Evolutionary conservation across 2,329 filamentous ascomycete species (phyloP).

Genomic region (Tolypocladium paradoxum): DNA sequence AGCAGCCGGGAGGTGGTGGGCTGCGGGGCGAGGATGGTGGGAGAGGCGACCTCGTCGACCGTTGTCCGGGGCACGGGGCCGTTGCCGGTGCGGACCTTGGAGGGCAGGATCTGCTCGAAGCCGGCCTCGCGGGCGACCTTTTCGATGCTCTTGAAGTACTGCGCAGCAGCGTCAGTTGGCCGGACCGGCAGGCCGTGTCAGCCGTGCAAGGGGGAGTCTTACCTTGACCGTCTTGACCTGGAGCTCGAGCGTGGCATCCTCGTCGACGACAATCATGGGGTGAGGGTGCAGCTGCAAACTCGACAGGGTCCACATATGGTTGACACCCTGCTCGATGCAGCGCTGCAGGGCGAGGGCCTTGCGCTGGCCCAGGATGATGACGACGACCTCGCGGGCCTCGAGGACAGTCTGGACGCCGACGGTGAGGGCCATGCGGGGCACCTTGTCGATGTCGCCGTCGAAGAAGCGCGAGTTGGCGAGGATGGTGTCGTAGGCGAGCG

Average conservation of each 20-base stretch:
- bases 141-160: conserved; percentile 65
- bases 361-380: conserved; percentile 72
- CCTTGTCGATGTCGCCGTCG: conserved; percentile 58
- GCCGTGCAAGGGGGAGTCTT: conserved; percentile 7
- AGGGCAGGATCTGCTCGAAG: conserved; percentile 47
- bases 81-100: conserved; percentile 43
- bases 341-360: conserved; percentile 71
- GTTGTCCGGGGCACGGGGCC: conserved; percentile 26
- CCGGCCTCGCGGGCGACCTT: conserved; percentile 46
- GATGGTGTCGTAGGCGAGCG: conserved; percentile 77
- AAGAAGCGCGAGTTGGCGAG: conserved; percentile 81
- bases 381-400: conserved; percentile 70
- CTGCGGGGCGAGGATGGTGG: conserved; percentile 40
- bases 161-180: not conserved
- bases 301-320: conserved; percentile 86
- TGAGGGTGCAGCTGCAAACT: conserved; percentile 71
- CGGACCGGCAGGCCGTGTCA: not conserved
- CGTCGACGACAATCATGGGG: conserved; percentile 73
- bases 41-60: conserved; percentile 31
- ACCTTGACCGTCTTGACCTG: conserved; percentile 64
- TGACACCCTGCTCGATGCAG: conserved; percentile 71
- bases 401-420: conserved; percentile 78
- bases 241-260: conserved; percentile 64
- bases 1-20: conserved; percentile 45
- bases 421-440: conserved; percentile 73